Base-by-base conservation (phyloP, 169 alveolate species). In the Babesia gibsoni region DNA sequence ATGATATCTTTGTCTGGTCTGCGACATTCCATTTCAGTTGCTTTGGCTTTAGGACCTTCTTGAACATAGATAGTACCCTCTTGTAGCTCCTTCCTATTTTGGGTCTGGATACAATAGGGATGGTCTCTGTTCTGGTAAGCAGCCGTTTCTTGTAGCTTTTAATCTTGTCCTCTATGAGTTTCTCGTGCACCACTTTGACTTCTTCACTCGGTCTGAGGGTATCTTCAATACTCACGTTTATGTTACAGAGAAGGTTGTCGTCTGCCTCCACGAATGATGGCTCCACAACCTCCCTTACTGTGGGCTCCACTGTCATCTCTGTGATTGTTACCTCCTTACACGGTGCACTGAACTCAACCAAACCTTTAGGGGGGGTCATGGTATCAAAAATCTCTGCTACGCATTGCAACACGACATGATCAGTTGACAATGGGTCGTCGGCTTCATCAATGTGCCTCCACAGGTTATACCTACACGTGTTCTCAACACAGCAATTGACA, bases 41-140 rank as follows among this genome's bases (percentile, higher is more conserved):
- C 20, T 22, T 49, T 1, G 37, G 36, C 8, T 68, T 18, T 33
- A 66, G 16, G 7, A 30, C 22, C 33, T 30, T 49, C 36, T 41
- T 75, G 64, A 37, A 75, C n/a, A 75, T 6, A 22, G 77, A 65
- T n/a, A 75, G 20, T 0, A 67, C 70, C 48, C 72, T 29, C 61
- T 75, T 75, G 72, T 75, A 75, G 50, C 84, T 75, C 70, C 70
- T 65, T 43, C 70, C 70, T 20, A 75, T 30, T 16, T 75, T 41
- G 12, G 74, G 78, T 53, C 54, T 14, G 6, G 41, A 4, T 14
- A 65, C 35, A 50, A 9, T 65, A 8, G 57, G 49, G 22, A 23
- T 20, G 18, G 61, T 56, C 10, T 25, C 29, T 25, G 54, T 32
- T 12, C 48, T 30, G 29, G n/a, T 45, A n/a, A 48, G 14, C 18